A percentile compares a stretch with the other conserved stretches of the same genome.
phyloP scores from a whole-genome alignment of 371 early-diverging fungal species.

The Blakeslea trispora region DNA sequence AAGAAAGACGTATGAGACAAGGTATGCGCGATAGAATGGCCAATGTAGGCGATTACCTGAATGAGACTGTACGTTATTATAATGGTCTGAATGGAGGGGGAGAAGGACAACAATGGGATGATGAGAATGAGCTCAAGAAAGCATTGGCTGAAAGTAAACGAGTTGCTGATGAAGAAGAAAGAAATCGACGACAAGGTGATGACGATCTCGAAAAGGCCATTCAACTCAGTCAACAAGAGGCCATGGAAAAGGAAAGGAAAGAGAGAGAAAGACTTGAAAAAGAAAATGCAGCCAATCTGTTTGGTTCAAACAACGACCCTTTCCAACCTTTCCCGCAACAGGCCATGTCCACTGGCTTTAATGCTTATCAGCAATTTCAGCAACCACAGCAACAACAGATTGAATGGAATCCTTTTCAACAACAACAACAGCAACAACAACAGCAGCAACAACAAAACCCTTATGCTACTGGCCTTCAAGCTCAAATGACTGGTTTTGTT shows the following conservation, averaged over 20 bases:
- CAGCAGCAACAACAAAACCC: slow-evolving; percentile 15
- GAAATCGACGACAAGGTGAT: slow-evolving; percentile 36
- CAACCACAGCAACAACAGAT: slow-evolving; percentile 19
- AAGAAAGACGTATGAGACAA: slow-evolving; percentile 52
- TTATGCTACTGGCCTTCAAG: slow-evolving; percentile 21
- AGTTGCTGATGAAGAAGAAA: slow-evolving; percentile 41
- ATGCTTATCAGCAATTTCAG: slow-evolving; percentile 32
- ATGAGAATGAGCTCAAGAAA: slow-evolving; percentile 41
- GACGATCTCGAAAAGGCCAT: slow-evolving; percentile 49
- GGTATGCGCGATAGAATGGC: slow-evolving; percentile 49
- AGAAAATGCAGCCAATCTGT: slow-evolving; percentile 38
- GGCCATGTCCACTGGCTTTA: slow-evolving; percentile 15
- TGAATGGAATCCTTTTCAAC: slow-evolving; percentile 33
- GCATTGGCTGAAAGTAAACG: slow-evolving; percentile 43
- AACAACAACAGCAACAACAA: slow-evolving; percentile 23
- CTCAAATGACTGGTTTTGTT: slow-evolving; percentile 45
- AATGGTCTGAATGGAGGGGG: slow-evolving; percentile 6
- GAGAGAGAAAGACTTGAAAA: slow-evolving; percentile 33
- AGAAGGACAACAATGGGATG: slow-evolving; percentile 14
- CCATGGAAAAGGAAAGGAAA: slow-evolving; percentile 38
- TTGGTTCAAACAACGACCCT: background rate
- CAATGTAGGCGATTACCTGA: slow-evolving; percentile 62
- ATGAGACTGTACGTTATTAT: slow-evolving; percentile 54
- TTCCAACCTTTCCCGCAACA: slow-evolving; percentile 24
- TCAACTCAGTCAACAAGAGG: slow-evolving; percentile 46